Conservation (phyloP, 257 asterid genomes). For the Pogostemon cablin region DNA sequence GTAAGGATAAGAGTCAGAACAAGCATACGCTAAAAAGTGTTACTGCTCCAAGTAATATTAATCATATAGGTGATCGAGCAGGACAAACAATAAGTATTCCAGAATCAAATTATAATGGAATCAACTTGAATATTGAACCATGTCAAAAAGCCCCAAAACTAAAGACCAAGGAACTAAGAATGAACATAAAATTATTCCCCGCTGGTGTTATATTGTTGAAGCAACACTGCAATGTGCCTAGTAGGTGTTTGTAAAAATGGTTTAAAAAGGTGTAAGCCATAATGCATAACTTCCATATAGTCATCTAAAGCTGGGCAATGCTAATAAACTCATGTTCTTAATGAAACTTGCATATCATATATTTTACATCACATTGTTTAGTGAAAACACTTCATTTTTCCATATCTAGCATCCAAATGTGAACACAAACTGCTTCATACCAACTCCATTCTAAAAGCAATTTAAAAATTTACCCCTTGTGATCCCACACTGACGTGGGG, state of each 20-base stretch:
- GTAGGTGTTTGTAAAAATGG: conserved; percentile 8
- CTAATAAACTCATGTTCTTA: conserved; percentile 21
- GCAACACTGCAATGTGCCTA: background rate
- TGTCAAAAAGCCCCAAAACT: background rate
- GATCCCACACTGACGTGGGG: conserved; percentile 57
- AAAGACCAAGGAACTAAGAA: background rate
- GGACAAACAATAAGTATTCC: background rate
- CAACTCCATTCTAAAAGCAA: background rate
- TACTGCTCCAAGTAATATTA: background rate
- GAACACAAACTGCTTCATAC: conserved; percentile 23
- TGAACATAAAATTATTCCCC: too few relatives aligned
- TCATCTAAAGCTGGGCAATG: conserved; percentile 26
- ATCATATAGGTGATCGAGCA: background rate
- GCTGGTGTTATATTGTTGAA: too few relatives aligned
- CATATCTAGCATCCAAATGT: conserved; percentile 17
- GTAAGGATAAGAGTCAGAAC: background rate
- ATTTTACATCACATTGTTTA: conserved; percentile 20
- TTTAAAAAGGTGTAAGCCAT: conserved; percentile 2
- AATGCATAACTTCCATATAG: conserved; percentile 7
- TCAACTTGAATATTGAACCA: background rate
- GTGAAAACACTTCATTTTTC: conserved; percentile 1
- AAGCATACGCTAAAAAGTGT: background rate
- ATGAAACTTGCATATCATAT: background rate
- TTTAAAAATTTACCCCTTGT: conserved; percentile 58
- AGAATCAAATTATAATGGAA: background rate